Evolutionary conservation across 2,329 filamentous ascomycete genomes (phyloP), one percentile per base, ranked within the genome.

Genomic region (Drechslerella stenobrocha): DNA sequence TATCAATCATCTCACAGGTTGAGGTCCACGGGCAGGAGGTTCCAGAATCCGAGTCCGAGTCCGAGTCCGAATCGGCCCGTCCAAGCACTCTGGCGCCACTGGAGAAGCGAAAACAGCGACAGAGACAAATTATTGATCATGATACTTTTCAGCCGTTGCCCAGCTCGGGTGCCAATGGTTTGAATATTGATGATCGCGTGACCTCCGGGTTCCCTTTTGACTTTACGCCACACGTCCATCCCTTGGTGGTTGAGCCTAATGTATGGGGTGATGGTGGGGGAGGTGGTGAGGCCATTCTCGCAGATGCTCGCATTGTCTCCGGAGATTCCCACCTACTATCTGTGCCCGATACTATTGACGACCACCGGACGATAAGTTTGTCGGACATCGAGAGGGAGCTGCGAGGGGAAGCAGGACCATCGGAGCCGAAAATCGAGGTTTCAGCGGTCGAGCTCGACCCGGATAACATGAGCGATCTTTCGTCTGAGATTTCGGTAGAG

Each of bases 401-500:
- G 20, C 52, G 59, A 22, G 69, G 52, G 8, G 66, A 52, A 18
- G 50, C 56, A 15, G 50, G 46, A 22, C 69, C 50, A 46, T 70
- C 50, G 15, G 70, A 50, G 22, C 69, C 52, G 40, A 55, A 52
- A 26, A 52, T 61, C 11, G 52, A 53, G 30, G 30, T 63, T 55
- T n/a, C 70, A 37, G 78, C 78, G 11, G 82, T 80, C 53, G 79
- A 80, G 42, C 3, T 67, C 15, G 63, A 67, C 28, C 75, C 78
- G 44, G 80, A 80, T 40, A 70, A 72, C 55, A 64, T 72, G 48
- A 84, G 80, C 26, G 83, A 86, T 64, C 77, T 87, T 5, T 87
- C 84, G 1, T 86, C 84, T 0, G 84, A 86, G 70, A 71, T 87
- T 42, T 86, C 84, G 0, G 75, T 77, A 1, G 82, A 84, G 64